phyloP scores from a whole-genome alignment of 2,329 filamentous ascomycete genomes.

The Calonectria hongkongensis region DNA sequence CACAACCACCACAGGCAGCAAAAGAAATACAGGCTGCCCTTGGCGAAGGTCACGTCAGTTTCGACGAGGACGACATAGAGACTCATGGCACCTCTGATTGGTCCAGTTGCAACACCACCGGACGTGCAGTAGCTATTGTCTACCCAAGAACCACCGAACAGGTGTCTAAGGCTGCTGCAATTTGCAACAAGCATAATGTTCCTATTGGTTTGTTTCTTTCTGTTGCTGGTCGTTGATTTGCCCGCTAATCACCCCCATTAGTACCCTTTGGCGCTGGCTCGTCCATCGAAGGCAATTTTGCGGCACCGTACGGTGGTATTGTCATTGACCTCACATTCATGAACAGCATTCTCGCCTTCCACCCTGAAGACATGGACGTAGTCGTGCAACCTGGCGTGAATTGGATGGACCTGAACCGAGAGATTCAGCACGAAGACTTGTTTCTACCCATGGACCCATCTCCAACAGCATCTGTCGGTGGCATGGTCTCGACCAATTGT shows the following conservation, averaged over 20 bases:
- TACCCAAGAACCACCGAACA: conserved; percentile 84
- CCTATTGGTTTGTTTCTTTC: conserved; percentile 28
- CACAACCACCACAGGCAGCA: conserved; percentile 18
- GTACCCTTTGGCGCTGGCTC: conserved; percentile 76
- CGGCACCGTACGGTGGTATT: conserved; percentile 82
- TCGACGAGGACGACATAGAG: conserved; percentile 36
- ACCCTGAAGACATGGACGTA: conserved; percentile 81
- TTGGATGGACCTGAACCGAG: conserved; percentile 86
- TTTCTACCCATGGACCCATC: conserved; percentile 92
- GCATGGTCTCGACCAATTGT: conserved; percentile 82
- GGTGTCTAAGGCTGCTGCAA: conserved; percentile 82
- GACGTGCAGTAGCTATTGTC: conserved; percentile 65
- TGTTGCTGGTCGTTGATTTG: accelerated
- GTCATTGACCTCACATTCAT: conserved; percentile 86
- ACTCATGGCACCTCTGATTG: conserved; percentile 35
- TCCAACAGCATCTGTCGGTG: conserved; percentile 89
- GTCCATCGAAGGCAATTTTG: conserved; percentile 87
- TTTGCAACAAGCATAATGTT: conserved; percentile 63
- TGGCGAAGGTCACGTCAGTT: conserved; percentile 27
- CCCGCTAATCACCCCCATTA: neutral
- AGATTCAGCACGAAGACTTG: conserved; percentile 79
- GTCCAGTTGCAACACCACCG: conserved; percentile 33
- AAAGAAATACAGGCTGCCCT: conserved; percentile 26
- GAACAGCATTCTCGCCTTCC: conserved; percentile 81
- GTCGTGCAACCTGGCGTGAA: conserved; percentile 84